Evolutionary conservation across 2,329 filamentous ascomycete species (phyloP).

Genomic region (Stromatinia cepivora): DNA sequence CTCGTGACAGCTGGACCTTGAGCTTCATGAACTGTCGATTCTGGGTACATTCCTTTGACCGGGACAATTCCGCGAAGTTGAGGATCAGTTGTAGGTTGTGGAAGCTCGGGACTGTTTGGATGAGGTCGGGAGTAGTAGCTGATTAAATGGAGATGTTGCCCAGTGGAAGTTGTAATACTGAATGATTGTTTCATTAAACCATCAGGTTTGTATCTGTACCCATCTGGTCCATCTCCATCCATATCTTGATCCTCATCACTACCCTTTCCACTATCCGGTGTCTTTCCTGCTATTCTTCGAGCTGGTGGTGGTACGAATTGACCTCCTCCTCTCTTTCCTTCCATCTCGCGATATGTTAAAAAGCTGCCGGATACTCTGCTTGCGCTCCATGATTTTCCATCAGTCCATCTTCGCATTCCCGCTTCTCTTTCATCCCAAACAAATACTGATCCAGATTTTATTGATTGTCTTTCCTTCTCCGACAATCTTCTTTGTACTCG

Average conservation of each 20-base stretch:
- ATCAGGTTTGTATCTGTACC: conserved; percentile 92
- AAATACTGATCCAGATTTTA: conserved; percentile 94
- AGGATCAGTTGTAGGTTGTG: conserved; percentile 80
- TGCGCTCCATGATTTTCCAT: conserved; percentile 98
- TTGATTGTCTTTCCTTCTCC: conserved; percentile 95
- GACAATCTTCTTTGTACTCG: conserved; percentile 94
- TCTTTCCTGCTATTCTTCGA: conserved; percentile 66
- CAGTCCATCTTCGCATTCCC: conserved; percentile 97
- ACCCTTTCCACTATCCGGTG: conserved; percentile 76
- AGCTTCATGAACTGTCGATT: conserved; percentile 88
- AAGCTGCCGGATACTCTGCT: conserved; percentile 97
- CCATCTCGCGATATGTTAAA: conserved; percentile 96
- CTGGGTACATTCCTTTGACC: conserved; percentile 93
- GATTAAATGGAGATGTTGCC: conserved; percentile 94
- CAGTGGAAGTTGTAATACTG: conserved; percentile 89
- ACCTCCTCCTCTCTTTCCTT: conserved; percentile 87
- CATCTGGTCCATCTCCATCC: conserved; percentile 74
- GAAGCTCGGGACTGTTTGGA: conserved; percentile 68
- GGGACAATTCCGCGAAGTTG: conserved; percentile 79
- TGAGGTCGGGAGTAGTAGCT: conserved; percentile 90
- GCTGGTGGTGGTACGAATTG: conserved; percentile 60
- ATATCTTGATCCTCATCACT: conserved; percentile 80
- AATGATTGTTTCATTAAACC: conserved; percentile 99
- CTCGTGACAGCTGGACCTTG: conserved; percentile 79
- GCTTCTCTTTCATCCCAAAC: conserved; percentile 99